A percentile compares a stretch with the other conserved stretches of the same genome.
phyloP scores from a whole-genome alignment of 192 early-diverging fungal genomes.

The Coemansia sp. region DNA sequence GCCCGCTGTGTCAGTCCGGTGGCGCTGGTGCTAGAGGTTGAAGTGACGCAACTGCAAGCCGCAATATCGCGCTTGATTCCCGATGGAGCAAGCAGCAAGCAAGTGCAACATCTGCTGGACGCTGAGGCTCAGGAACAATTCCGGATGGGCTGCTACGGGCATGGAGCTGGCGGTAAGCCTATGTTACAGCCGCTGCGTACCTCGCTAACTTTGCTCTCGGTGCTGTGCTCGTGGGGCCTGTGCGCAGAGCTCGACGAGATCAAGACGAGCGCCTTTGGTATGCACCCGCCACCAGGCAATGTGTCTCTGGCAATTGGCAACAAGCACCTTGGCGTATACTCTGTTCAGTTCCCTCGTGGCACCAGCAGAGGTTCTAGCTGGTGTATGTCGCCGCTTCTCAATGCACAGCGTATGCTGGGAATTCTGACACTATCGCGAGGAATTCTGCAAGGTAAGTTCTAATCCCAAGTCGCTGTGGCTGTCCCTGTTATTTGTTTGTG shows the following conservation, averaged over 20 bases:
- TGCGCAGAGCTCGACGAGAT: conserved; percentile 28
- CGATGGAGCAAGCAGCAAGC: conserved; percentile 15
- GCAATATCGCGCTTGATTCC: conserved; percentile 13
- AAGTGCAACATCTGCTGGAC: conserved; percentile 20
- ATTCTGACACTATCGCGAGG: conserved; percentile 39
- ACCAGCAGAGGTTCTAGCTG: conserved; percentile 20
- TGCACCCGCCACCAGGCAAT: conserved; percentile 19
- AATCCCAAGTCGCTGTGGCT: not conserved
- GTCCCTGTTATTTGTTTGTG: not conserved
- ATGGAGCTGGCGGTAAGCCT: not conserved
- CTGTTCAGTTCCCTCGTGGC: conserved; percentile 31
- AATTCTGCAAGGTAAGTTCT: conserved; percentile 33
- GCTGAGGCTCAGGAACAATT: not conserved
- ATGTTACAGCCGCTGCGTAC: conserved; percentile 17
- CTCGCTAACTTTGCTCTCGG: conserved; percentile 35
- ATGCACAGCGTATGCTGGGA: conserved; percentile 51
- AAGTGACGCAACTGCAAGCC: conserved; percentile 30
- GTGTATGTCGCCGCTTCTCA: conserved; percentile 50
- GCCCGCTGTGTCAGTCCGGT: not conserved
- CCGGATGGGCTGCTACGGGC: not conserved
- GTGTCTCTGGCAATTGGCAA: conserved; percentile 34
- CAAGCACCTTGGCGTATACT: conserved; percentile 9
- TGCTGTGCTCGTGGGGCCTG: conserved; percentile 45
- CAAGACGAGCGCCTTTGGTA: conserved; percentile 32
- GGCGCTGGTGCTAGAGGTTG: conserved; percentile 31